Evolutionary conservation across 768 basidiomycete species (phyloP), one percentile per base, ranked within the genome.

Genomic region (Boletus reticuloceps): DNA sequence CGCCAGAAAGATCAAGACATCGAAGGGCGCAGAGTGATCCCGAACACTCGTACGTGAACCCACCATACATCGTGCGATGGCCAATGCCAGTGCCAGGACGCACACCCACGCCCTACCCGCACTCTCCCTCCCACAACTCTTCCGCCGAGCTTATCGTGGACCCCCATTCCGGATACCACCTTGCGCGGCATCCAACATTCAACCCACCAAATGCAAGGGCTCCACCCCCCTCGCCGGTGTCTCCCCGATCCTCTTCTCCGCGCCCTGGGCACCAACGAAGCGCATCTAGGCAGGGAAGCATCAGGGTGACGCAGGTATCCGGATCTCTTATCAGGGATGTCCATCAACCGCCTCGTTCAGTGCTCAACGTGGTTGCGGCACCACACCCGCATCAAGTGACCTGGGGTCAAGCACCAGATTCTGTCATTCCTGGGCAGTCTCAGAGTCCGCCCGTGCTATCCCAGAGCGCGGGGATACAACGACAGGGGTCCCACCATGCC

Each of bases 71-170:
- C 48, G 38, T 61, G 19, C 58, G n/a, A 17, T 55, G 69, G 59
- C 69, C 69, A 27, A 43, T 60, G 6, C 69, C 69, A 27, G 45
- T 60, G 6, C 69, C 69, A 7, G 61, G 59, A 4, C 69, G 66
- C 20, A 11, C 39, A 38, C 46, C 43, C 11, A 25, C 20, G 22
- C 39, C 57, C 25, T 13, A 37, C 25, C 52, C 32, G 38, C 62
- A 11, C 13, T 51, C 64, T 6, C 42, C 54, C 32, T 62, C 67
- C 17, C 69, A 64, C 20, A 64, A 41, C 37, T 61, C 66, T 5
- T 69, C 67, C 16, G 34, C 56, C 22, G 68, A 70, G 40, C 58
- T 46, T 13, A n/a, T 10, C 3, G 55, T 57, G 3, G 58, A 65
- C 27, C 54, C 65, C 12, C 40, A 8, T 12, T 52, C 42, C 3